Evolutionary conservation across 495 filamentous ascomycete species (phyloP).

Genomic region (Hyaloscypha finlandica): DNA sequence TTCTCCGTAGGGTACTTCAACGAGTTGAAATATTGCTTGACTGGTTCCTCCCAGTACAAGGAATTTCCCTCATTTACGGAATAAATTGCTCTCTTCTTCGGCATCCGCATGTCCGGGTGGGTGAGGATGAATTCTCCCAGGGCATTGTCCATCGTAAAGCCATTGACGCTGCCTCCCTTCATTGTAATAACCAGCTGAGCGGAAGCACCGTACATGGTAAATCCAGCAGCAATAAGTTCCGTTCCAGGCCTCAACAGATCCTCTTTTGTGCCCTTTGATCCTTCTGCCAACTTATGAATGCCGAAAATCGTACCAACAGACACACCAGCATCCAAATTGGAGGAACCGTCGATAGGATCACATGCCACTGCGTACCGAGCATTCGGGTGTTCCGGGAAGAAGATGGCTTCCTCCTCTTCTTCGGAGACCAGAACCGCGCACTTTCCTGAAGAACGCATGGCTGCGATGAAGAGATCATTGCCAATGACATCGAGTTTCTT

Average conservation of each 20-base stretch:
- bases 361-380: conserved; percentile 95
- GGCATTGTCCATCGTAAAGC: conserved; percentile 94
- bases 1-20: conserved; percentile 74
- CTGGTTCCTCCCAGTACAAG: conserved; percentile 89
- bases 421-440: conserved; percentile 91
- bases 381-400: conserved; percentile 74
- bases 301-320: conserved; percentile 98
- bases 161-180: conserved; percentile 89
- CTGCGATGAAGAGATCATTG: conserved; percentile 94
- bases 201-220: conserved; percentile 99
- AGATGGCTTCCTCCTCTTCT: conserved; percentile 90
- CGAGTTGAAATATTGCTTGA: conserved; percentile 83
- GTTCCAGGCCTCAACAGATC: conserved; percentile 87
- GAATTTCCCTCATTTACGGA: conserved; percentile 98
- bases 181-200: conserved; percentile 97
- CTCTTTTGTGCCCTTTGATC: conserved; percentile 70
- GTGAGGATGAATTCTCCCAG: conserved; percentile 98
- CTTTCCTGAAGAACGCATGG: conserved; percentile 90
- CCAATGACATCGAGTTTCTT: conserved; percentile 99
- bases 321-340: conserved; percentile 96
- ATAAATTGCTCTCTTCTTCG: conserved; percentile 82
- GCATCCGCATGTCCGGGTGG: conserved; percentile 91
- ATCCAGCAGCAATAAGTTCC: conserved; percentile 88
- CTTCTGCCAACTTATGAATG: conserved; percentile 81
- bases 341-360: conserved; percentile 97